Conservation (phyloP, 2,329 filamentous ascomycete genomes). For the Hymenoscyphus fraxineus region DNA sequence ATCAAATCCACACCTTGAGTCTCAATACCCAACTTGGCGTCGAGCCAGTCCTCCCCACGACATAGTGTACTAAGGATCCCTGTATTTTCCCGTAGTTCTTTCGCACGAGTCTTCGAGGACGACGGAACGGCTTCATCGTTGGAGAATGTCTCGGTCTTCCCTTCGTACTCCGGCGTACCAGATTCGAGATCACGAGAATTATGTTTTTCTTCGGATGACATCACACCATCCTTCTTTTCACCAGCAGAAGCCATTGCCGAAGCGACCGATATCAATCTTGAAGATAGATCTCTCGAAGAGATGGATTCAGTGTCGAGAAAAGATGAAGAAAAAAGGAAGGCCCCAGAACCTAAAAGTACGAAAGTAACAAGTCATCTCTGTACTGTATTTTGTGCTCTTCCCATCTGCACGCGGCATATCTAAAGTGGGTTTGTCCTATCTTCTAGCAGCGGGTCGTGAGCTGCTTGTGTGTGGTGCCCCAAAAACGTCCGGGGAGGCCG, state of each 20-base stretch:
- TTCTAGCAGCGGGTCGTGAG: background rate
- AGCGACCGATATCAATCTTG: background rate
- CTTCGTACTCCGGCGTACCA: slow-evolving; percentile 17
- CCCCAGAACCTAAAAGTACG: background rate
- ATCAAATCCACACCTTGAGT: slow-evolving; percentile 46
- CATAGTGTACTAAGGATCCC: slow-evolving; percentile 31
- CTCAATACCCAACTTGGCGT: slow-evolving; percentile 44
- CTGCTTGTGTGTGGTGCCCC: background rate
- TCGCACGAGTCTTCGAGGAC: slow-evolving; percentile 24
- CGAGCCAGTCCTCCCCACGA: slow-evolving; percentile 40
- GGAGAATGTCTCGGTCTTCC: background rate
- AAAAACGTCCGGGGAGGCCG: background rate
- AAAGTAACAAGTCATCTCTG: background rate
- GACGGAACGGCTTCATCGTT: slow-evolving; percentile 1
- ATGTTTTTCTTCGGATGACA: slow-evolving; percentile 15
- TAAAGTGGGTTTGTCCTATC: slow-evolving; percentile 3
- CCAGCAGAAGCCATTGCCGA: slow-evolving; percentile 28
- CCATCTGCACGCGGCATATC: background rate
- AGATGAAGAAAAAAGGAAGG: background rate
- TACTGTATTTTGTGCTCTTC: background rate
- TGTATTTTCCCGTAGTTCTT: slow-evolving; percentile 24
- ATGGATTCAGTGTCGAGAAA: background rate
- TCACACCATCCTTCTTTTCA: slow-evolving; percentile 27
- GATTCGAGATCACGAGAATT: slow-evolving; percentile 25
- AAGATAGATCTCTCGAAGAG: background rate